Base-by-base conservation (phyloP, 202 grass and related monocot species). In the Schoenoplectus tabernaemontani region DNA sequence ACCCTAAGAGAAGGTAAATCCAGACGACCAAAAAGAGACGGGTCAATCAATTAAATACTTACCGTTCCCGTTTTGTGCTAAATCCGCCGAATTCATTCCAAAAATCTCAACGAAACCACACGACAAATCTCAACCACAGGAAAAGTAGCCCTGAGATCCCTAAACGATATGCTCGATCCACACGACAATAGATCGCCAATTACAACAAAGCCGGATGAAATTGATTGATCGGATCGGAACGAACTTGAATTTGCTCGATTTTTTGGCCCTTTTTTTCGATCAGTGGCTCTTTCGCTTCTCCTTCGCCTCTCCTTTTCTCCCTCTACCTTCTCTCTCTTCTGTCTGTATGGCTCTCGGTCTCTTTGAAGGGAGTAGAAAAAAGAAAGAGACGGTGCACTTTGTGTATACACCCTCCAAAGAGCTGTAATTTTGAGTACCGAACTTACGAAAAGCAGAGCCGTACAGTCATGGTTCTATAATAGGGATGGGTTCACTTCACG, bases 291-390 rank as follows among this genome's bases (percentile, higher is more conserved):
- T 64, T 64, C 38, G 10, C 59, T 39, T 59, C 75, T 37, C 34
- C 76, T 79, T 59, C 46, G 10, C 57, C 39, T n/a, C 26, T 39
- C 10, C 4, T 34, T 30, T 47, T 41, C 42, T 22, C 41, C 13
- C 43, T 16, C 42, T 9, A 24, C 37, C 44, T 3, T 3, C 4
- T 20, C 56, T 76, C 74, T 78, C 77, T 46, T 9, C 22, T 47
- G 39, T 80, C 58, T 80, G 37, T 80, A 59, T 80, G 77, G 77
- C 23, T 63, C 39, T 80, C 13, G 78, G 78, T 80, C 78, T 80
- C 78, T 80, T 80, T 80, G 78, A 80, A 80, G 78, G 78, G 78
- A 80, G 78, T 80, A 80, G 78, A 80, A 50, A 51, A 80, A 65
- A 64, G 59, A 80, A 80, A 80, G 78, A 65, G 78, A 65, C 60